Evolutionary conservation across 495 filamentous ascomycete genomes (phyloP), one percentile per base, ranked within the genome.

Genomic region (Penicillium soppii): DNA sequence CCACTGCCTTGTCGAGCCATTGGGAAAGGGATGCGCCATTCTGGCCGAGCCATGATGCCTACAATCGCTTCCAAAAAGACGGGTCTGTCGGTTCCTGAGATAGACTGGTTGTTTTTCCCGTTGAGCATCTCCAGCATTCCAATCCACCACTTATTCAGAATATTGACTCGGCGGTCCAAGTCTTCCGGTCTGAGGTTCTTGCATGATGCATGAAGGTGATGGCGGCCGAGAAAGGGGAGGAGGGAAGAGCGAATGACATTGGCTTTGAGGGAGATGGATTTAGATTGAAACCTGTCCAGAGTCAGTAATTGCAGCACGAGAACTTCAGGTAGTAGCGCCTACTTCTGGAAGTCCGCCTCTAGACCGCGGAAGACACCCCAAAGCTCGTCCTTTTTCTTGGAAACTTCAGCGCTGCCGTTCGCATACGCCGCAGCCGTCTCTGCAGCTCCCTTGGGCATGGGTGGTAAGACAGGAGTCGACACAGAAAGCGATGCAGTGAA

Each of bases 61-160:
- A 85, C 79, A 35, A 90, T 79, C 15, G 86, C 88, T 59, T 97
- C 94, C 19, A 97, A 77, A 40, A 95, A 83, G 0, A 83, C 81
- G 1, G 92, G 92, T 43, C 92, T 75, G 70, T 96, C 85, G 36
- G 87, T 85, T 16, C 85, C 84, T 39, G 89, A 82, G 32, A 95
- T 82, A 6, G 82, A 82, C 58, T 86, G 79, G 52, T 85, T 84
- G 56, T 88, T 75, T 53, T 78, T 83, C 56, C 85, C 86, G 60
- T 91, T 85, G 36, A 97, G 79, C 76, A 96, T 84, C 49, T 92
- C 90, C 36, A 97, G 69, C 38, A 98, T 77, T 7, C 87, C 92
- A 30, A 81, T 89, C 94, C 94, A 98, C 94, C 94, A 98, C 63
- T 90, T 94, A 60, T 96, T 91, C 35, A 97, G 73, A 29, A 95